These are phyloP conservation scores for Plasmodium knowlesi DNA, from an alignment of 169 alveolate genomes.

Conservation along the genomic window DNA sequence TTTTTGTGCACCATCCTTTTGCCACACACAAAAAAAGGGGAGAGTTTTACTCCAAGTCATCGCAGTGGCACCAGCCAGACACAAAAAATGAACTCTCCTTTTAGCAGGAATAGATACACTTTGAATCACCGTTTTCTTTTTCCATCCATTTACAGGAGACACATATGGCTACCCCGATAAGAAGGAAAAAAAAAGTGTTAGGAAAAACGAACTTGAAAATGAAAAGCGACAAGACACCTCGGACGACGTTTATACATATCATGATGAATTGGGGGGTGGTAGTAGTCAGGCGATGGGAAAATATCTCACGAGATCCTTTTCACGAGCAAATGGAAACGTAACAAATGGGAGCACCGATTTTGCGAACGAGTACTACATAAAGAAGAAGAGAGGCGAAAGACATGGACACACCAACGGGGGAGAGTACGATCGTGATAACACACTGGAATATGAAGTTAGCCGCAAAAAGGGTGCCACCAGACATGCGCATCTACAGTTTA, in stretches of 20 bases:
- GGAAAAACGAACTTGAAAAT: slow-evolving; percentile 2
- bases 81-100: background rate
- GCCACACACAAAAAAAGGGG: background rate
- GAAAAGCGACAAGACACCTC: slow-evolving; percentile 34
- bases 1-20: background rate
- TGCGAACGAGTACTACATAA: slow-evolving; percentile 14
- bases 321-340: slow-evolving; percentile 31
- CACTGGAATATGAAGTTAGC: background rate
- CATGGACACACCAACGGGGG: background rate
- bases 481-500: background rate
- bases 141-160: slow-evolving; percentile 16
- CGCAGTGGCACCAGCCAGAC: background rate
- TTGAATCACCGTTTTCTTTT: background rate
- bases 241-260: slow-evolving; percentile 17
- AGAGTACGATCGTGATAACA: background rate
- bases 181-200: background rate
- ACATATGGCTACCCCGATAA: slow-evolving; percentile 8
- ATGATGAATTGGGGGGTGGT: slow-evolving; percentile 9
- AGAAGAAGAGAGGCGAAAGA: slow-evolving; percentile 22
- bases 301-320: slow-evolving; percentile 1
- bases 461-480: background rate
- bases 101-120: background rate
- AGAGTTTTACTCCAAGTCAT: background rate
- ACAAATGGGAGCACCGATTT: slow-evolving; percentile 60
- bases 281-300: slow-evolving; percentile 2